These are phyloP conservation scores for Trichophyton mentagrophytes DNA, from an alignment of 2,329 filamentous ascomycete species.

Conservation along the genomic window DNA sequence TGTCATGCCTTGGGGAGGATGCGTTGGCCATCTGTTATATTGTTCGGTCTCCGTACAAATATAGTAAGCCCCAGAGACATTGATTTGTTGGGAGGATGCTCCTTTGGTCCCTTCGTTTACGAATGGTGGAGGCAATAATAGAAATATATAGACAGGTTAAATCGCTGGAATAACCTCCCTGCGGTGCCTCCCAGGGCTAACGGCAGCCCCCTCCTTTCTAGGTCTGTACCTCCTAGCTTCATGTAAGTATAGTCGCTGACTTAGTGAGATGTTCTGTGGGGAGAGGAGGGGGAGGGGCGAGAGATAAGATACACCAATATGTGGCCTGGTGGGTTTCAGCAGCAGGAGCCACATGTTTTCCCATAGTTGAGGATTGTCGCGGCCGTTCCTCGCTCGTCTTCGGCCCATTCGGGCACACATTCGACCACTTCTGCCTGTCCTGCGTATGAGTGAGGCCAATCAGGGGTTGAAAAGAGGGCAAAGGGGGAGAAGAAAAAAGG, in stretches of 20 bases:
- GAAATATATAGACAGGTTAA: background rate
- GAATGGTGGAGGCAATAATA: background rate
- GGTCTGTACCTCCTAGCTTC: background rate
- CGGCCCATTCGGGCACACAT: background rate
- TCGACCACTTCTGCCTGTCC: background rate
- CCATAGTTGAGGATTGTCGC: background rate
- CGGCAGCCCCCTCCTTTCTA: background rate
- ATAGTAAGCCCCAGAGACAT: background rate
- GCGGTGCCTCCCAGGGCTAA: background rate
- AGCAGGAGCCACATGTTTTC: background rate
- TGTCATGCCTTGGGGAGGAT: background rate
- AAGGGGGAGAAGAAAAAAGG: background rate
- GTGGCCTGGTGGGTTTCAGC: background rate
- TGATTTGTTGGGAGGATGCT: background rate
- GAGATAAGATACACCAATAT: background rate
- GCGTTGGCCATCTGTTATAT: background rate
- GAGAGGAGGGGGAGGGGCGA: conserved; percentile 1
- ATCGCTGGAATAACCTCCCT: background rate
- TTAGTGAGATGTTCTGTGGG: background rate
- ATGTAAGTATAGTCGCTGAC: background rate
- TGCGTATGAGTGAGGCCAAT: background rate
- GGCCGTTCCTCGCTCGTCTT: background rate
- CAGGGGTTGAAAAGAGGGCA: background rate
- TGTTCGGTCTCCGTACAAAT: background rate
- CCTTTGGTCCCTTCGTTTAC: background rate